Conservation (phyloP, 2,329 filamentous ascomycete species). For the Aspergillus sp. region DNA sequence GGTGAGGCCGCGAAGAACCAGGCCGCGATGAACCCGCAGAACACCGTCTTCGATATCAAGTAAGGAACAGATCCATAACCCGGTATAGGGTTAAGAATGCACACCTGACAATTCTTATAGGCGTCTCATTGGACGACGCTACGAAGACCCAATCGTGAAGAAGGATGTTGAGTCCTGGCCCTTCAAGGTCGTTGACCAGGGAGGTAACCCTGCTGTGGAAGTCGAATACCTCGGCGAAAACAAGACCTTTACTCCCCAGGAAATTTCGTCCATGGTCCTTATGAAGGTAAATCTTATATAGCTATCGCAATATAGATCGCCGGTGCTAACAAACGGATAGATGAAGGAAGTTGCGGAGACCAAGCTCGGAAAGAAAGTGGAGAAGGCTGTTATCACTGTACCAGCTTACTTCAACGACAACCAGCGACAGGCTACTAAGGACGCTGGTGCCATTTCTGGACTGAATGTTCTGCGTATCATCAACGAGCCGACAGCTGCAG, state of each 20-base stretch:
- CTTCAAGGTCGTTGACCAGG: conserved; percentile 93
- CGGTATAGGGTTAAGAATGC: neutral
- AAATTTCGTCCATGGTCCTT: conserved; percentile 98
- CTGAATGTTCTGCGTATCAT: conserved; percentile 99
- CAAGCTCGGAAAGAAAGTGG: conserved; percentile 97
- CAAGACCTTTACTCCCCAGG: conserved; percentile 95
- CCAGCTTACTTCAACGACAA: conserved; percentile 99
- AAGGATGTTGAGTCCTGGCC: conserved; percentile 99
- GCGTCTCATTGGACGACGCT: conserved; percentile 95
- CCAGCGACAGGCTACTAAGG: conserved; percentile 99
- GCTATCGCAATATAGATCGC: neutral
- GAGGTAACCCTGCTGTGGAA: conserved; percentile 82
- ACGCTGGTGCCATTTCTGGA: conserved; percentile 93
- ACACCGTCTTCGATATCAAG: conserved; percentile 99
- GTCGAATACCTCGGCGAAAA: conserved; percentile 92
- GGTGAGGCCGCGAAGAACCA: conserved; percentile 99
- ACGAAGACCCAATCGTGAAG: conserved; percentile 93
- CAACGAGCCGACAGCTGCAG: conserved; percentile 97
- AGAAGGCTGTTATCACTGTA: conserved; percentile 98
- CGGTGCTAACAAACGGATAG: conserved; percentile 42
- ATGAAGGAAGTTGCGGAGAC: conserved; percentile 99
- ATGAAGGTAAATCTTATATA: conserved; percentile 65
- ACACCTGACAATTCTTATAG: conserved; percentile 39
- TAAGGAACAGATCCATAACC: conserved; percentile 45
- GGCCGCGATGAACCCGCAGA: conserved; percentile 97